Base-by-base conservation (phyloP, 371 early-diverging fungal species). In the Vairimorpha necatrix region DNA sequence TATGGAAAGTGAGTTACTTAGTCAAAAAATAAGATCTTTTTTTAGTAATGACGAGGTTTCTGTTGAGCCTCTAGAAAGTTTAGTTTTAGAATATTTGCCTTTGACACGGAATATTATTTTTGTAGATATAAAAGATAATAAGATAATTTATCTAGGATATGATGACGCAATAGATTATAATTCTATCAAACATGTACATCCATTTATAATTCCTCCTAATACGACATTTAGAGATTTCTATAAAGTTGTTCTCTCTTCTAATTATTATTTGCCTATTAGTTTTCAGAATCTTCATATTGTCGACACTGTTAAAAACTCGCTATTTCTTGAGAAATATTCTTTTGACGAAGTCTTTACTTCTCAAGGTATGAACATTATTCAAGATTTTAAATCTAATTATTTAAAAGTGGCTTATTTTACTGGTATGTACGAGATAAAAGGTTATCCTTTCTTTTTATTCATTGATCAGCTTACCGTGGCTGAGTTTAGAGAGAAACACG, bases 341-440 rank as follows among this genome's bases (percentile, higher is more conserved):
- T 1, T 60, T 9, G 28, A 33, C 13, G 67, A 74, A 32, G 54
- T 42, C 26, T 74, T 74, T 39, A 74, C 68, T 16, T 39, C 67
- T 28, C 39, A 74, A 47, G 74, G 74, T 47, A 74, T 74, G 74
- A 62, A 63, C 46, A 50, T 74, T 28, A 50, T 73, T 26, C 73
- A 73, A 48, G 20, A 28, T 0, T 73, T 73, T 50, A 18, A 38
- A n/a, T 26, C 26, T 18, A 63, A 48, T 16, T 50, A 48, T 16
- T 34, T 73, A 26, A 73, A 73, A 26, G 53, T 47, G 14, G 73
- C 73, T 14, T 73, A 73, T 39, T 73, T 60, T 30, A 73, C 14
- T 3, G 73, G 73, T 16, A 62, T 48, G 26, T 73, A 73, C 32
- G 61, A 73, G 48, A 53, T 73, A 33, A 13, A 60, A 26, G 73